These are phyloP conservation scores for Naganishia antarctica DNA, from an alignment of 768 basidiomycete genomes.

Conservation along the genomic window DNA sequence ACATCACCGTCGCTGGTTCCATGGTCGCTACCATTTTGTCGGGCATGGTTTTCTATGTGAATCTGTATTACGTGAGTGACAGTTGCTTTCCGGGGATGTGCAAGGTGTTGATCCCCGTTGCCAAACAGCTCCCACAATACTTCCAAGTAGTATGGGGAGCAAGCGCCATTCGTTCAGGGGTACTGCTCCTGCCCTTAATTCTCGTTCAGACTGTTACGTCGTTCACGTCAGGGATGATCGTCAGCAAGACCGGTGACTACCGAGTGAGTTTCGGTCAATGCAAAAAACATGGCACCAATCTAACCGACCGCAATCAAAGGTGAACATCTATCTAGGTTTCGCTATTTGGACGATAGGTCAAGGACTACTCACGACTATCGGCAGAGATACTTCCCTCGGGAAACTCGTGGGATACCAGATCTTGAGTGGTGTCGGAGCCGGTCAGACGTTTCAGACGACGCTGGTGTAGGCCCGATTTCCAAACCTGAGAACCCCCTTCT, in stretches of 20 bases:
- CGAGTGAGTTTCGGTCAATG: too few species aligned
- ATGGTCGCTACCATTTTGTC: constrained; percentile 68
- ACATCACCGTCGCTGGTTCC: constrained; percentile 62
- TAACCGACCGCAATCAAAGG: too few species aligned
- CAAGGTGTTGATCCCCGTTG: not conserved
- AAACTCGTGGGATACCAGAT: constrained; percentile 61
- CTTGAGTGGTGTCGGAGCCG: constrained; percentile 60
- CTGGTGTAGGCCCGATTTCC: constrained; percentile 25
- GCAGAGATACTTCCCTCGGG: constrained; percentile 53
- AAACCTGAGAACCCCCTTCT: not conserved
- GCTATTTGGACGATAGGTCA: constrained; percentile 65
- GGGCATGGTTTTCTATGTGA: constrained; percentile 45
- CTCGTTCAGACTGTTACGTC: constrained; percentile 59
- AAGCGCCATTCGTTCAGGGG: constrained; percentile 60
- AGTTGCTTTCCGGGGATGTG: constrained; percentile 44
- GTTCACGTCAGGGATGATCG: constrained; percentile 57
- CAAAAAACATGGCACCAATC: too few species aligned
- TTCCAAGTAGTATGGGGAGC: constrained; percentile 69
- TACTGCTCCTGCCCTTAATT: constrained; percentile 67
- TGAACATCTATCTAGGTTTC: constrained; percentile 63
- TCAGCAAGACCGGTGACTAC: constrained; percentile 64
- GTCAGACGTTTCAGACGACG: constrained; percentile 51
- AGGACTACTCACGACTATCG: constrained; percentile 65
- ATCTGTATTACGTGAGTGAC: constrained; percentile 37
- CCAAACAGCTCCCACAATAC: constrained; percentile 61